Conservation (phyloP, 2,329 filamentous ascomycete genomes). For the Venturia pyrina region DNA sequence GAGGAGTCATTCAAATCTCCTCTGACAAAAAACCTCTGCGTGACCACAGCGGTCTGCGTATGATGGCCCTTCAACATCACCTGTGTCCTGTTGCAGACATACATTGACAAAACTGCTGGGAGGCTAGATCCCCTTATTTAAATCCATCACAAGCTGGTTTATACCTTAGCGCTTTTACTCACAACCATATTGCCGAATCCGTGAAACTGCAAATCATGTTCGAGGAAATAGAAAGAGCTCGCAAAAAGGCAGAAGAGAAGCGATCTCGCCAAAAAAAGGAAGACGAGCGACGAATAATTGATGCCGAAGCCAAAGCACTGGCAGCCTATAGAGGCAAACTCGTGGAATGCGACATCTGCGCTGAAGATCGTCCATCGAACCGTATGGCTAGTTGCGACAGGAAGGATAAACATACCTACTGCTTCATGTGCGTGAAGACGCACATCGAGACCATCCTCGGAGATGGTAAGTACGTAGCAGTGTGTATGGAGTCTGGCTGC, state of each 20-base stretch:
- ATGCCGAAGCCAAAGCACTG: not conserved
- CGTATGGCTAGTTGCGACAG: slow-evolving; percentile 59
- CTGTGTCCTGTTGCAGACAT: not conserved
- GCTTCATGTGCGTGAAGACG: slow-evolving; percentile 52
- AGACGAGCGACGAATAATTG: not conserved
- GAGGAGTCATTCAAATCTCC: not conserved
- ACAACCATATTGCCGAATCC: not conserved
- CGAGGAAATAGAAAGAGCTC: not conserved
- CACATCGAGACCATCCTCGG: slow-evolving; percentile 62
- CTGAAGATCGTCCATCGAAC: slow-evolving; percentile 53
- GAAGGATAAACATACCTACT: slow-evolving; percentile 55
- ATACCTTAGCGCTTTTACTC: not conserved
- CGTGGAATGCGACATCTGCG: slow-evolving; percentile 51
- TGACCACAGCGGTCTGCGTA: not conserved
- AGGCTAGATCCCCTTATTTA: not conserved
- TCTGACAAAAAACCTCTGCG: not conserved
- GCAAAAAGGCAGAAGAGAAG: not conserved
- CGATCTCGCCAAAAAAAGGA: not conserved
- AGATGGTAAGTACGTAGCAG: slow-evolving; percentile 54
- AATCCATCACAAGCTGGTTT: not conserved
- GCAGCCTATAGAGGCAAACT: not conserved
- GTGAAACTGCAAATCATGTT: not conserved
- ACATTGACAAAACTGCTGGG: not conserved
- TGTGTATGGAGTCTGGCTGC: slow-evolving; percentile 64
- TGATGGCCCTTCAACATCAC: not conserved